Percentiles rank a stretch among this genome's conserved stretches.
Evolutionary conservation across 345 rosid species (phyloP).

Genomic region (Brassica rapa): DNA sequence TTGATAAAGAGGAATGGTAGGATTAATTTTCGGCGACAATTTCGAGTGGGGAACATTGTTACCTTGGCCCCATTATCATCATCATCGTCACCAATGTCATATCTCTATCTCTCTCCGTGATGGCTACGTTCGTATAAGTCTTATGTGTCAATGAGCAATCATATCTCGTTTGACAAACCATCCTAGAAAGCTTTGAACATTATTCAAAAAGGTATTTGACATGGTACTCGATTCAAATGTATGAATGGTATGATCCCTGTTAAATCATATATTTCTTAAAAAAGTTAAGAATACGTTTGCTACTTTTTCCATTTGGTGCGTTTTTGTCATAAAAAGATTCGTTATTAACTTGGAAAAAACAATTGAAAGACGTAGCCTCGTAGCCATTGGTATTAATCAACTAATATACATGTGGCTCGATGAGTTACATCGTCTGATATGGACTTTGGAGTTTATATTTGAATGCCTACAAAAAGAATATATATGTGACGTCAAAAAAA

Average conservation of each 20-base stretch:
- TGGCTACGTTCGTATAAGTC: slow-evolving; percentile 25
- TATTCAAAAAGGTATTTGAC: slow-evolving; percentile 14
- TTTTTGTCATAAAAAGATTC: slow-evolving; percentile 10
- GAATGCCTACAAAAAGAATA: slow-evolving; percentile 14
- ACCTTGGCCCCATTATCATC: slow-evolving; percentile 30
- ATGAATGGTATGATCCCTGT: slow-evolving; percentile 26
- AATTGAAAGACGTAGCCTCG: slow-evolving; percentile 8
- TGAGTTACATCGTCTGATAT: not conserved
- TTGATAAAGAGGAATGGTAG: slow-evolving; percentile 2
- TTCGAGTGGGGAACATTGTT: slow-evolving; percentile 34
- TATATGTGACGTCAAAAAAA: not conserved
- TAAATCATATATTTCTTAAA: slow-evolving; percentile 13
- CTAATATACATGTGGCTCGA: slow-evolving; percentile 21
- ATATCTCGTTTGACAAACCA: slow-evolving; percentile 33
- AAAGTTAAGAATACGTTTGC: slow-evolving; percentile 18
- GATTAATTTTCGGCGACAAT: slow-evolving; percentile 39
- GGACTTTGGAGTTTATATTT: not conserved
- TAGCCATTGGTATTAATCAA: not conserved
- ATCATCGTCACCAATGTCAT: not conserved
- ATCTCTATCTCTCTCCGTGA: slow-evolving; percentile 21
- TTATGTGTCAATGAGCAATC: slow-evolving; percentile 25
- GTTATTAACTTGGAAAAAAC: not conserved
- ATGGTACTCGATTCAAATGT: not conserved
- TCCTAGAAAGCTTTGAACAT: slow-evolving; percentile 6
- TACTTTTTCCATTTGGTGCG: not conserved